phyloP scores from a whole-genome alignment of 1,284 basidiomycete species.

The Sparassis latifolia region DNA sequence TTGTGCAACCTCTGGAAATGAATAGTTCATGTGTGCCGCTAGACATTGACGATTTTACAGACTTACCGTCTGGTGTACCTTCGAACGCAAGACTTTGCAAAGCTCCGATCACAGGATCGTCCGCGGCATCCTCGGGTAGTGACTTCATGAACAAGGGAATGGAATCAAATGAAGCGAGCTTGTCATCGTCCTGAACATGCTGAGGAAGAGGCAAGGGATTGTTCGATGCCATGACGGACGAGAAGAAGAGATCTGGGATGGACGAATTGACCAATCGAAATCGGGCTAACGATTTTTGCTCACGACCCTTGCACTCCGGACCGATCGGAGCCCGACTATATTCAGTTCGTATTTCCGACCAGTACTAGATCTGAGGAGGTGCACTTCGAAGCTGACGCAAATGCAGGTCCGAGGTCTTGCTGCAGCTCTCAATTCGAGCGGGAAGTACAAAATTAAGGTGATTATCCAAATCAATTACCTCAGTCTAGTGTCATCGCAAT shows the following conservation, averaged over 20 bases:
- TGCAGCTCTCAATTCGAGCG: slow-evolving; percentile 54
- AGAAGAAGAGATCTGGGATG: not conserved
- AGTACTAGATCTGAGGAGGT: too few relatives aligned
- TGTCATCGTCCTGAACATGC: slow-evolving; percentile 36
- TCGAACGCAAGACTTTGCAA: slow-evolving; percentile 85
- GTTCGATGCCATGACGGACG: slow-evolving; percentile 8
- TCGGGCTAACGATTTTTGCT: not conserved
- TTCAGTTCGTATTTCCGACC: too few relatives aligned
- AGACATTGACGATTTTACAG: not conserved
- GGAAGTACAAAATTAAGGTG: slow-evolving; percentile 60
- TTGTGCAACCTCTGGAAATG: slow-evolving; percentile 69
- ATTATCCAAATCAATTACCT: slow-evolving; percentile 3
- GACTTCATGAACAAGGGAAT: slow-evolving; percentile 91
- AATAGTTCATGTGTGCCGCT: not conserved
- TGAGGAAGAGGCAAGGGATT: slow-evolving; percentile 22
- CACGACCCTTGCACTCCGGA: not conserved
- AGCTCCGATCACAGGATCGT: slow-evolving; percentile 71
- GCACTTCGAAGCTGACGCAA: too few relatives aligned
- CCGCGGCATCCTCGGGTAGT: slow-evolving; percentile 63
- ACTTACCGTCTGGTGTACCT: slow-evolving; percentile 89
- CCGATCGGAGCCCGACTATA: too few relatives aligned
- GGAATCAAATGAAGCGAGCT: slow-evolving; percentile 46
- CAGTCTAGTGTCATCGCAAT: not conserved
- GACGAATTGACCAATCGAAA: not conserved
- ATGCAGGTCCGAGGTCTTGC: slow-evolving; percentile 32